phyloP scores from a whole-genome alignment of 1,139 yeast species.

The Yamadazyma kanchanaburiensis region DNA sequence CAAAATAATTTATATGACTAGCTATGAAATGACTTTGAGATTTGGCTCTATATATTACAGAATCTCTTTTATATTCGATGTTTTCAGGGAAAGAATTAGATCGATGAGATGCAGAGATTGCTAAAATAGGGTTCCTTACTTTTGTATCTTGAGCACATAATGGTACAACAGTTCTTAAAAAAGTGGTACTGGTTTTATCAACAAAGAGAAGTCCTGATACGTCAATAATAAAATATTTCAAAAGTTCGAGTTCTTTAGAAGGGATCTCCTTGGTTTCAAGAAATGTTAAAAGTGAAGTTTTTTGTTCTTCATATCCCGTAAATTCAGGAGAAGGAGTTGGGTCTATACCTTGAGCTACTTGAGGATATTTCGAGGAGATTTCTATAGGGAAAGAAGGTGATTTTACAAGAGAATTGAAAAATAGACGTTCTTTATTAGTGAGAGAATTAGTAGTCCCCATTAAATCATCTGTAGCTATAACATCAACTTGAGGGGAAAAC shows the following conservation, averaged over 20 bases:
- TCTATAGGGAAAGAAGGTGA: conserved; percentile 11
- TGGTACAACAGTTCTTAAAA: conserved; percentile 17
- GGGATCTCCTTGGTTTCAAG: conserved; percentile 5
- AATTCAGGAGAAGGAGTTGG: conserved; percentile 6
- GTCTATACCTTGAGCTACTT: too few species aligned
- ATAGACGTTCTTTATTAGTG: conserved; percentile 12
- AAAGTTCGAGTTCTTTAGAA: conserved; percentile 11
- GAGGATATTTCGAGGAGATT: conserved; percentile 2
- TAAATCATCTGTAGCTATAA: conserved; percentile 6
- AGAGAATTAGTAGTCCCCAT: conserved; percentile 7
- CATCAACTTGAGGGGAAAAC: too few species aligned
- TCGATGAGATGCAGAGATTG: conserved; percentile 17
- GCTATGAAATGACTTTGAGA: conserved; percentile 14
- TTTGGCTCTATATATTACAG: conserved; percentile 14
- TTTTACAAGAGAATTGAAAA: conserved; percentile 13
- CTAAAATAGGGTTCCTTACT: conserved; percentile 16
- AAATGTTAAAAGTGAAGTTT: conserved; percentile 8
- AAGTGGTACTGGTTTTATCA: conserved; percentile 17
- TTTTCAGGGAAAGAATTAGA: conserved; percentile 8
- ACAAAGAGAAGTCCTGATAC: conserved; percentile 17
- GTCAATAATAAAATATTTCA: conserved; percentile 16
- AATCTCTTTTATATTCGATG: conserved; percentile 10
- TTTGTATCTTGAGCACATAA: conserved; percentile 12
- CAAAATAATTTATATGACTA: conserved; percentile 9
- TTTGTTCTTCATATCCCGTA: conserved; percentile 11